Conservation (phyloP, 352 stramenopile genomes). For the Pythium phragmitis region DNA sequence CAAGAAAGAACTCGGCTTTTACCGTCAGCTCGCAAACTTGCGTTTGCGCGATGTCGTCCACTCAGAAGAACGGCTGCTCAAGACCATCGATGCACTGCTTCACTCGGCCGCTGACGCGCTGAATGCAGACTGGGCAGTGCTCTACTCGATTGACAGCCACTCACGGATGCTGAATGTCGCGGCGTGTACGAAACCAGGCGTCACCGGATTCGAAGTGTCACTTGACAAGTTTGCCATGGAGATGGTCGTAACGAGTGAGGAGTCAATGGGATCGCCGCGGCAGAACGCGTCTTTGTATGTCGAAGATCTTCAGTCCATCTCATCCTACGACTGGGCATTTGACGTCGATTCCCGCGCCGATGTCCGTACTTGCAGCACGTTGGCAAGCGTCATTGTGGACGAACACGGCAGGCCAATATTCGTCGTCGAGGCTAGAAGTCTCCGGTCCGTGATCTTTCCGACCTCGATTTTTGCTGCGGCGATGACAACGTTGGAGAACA, state of each 20-base stretch:
- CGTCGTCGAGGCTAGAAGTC: constrained; percentile 56
- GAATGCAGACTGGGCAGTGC: constrained; percentile 43
- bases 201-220: constrained; percentile 49
- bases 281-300: constrained; percentile 41
- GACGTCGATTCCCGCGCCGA: constrained; percentile 45
- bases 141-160: constrained; percentile 53
- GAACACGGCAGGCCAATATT: constrained; percentile 52
- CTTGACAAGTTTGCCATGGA: constrained; percentile 52
- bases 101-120: constrained; percentile 38
- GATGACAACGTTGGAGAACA: constrained; percentile 63
- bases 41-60: constrained; percentile 45
- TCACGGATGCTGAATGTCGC: constrained; percentile 42
- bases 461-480: constrained; percentile 50
- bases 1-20: constrained; percentile 52
- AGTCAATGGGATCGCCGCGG: constrained; percentile 14
- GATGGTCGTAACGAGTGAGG: constrained; percentile 36
- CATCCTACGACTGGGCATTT: constrained; percentile 36
- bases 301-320: constrained; percentile 39
- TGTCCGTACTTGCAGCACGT: constrained; percentile 28
- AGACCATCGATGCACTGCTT: constrained; percentile 45
- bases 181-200: constrained; percentile 42
- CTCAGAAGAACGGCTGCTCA: constrained; percentile 44
- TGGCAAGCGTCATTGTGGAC: constrained; percentile 43
- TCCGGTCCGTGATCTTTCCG: constrained; percentile 43
- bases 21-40: constrained; percentile 48